Percentiles rank a stretch among this genome's conserved stretches.
Conservation (phyloP, 2,329 filamentous ascomycete genomes). For the Delphinella strobiligena region DNA sequence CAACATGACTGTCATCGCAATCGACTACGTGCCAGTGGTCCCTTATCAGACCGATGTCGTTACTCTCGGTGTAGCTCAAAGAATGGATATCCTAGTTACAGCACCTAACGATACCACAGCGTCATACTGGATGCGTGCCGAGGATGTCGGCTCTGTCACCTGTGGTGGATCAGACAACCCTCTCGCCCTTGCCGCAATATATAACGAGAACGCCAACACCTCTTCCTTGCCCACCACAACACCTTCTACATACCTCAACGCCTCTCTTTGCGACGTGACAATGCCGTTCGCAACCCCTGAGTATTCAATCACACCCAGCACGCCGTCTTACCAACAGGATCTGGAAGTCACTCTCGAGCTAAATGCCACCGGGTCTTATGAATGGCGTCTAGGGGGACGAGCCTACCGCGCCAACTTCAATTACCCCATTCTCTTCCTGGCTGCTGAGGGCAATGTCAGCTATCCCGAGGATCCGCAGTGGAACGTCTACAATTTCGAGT, state of each 20-base stretch:
- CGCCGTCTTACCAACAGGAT: slow-evolving; percentile 21
- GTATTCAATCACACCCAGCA: slow-evolving; percentile 35
- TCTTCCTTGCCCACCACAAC: slow-evolving; percentile 35
- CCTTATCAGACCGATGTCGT: slow-evolving; percentile 23
- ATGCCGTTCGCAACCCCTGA: slow-evolving; percentile 40
- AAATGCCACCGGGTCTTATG: slow-evolving; percentile 29
- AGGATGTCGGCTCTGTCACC: slow-evolving; percentile 1
- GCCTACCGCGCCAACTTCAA: slow-evolving; percentile 47
- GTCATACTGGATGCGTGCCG: slow-evolving; percentile 24
- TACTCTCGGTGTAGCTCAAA: slow-evolving; percentile 31
- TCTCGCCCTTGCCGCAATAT: slow-evolving; percentile 47
- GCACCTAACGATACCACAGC: slow-evolving; percentile 16
- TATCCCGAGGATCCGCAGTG: slow-evolving; percentile 20
- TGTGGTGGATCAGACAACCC: neutral
- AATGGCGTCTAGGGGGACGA: slow-evolving; percentile 42
- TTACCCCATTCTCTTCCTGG: slow-evolving; percentile 43
- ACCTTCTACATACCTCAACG: slow-evolving; percentile 9
- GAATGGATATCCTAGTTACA: slow-evolving; percentile 35
- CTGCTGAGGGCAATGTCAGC: slow-evolving; percentile 25
- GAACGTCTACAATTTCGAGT: slow-evolving; percentile 39
- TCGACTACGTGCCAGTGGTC: slow-evolving; percentile 26
- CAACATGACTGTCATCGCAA: slow-evolving; percentile 28
- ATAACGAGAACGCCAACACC: slow-evolving; percentile 49
- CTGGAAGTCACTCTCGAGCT: slow-evolving; percentile 37
- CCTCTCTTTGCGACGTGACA: slow-evolving; percentile 46